Evolutionary conservation across 2,329 filamentous ascomycete species (phyloP).

Genomic region (Periconia sp.): DNA sequence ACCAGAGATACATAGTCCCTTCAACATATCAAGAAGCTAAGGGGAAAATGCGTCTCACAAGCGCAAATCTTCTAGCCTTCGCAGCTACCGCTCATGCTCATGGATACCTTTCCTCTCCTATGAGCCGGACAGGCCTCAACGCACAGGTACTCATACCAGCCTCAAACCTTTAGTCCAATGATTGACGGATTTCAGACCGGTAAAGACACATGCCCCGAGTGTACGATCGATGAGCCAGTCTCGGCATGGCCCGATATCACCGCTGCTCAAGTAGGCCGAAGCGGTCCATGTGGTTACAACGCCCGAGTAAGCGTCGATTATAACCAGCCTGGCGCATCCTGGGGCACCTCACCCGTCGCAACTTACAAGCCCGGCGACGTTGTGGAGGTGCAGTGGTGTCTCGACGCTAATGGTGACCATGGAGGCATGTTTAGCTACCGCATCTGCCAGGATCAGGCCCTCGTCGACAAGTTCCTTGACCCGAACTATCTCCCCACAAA

Average conservation of each 20-base stretch:
- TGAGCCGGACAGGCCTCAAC: conserved; percentile 42
- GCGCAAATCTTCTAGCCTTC: conserved; percentile 30
- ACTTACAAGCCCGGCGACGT: conserved; percentile 37
- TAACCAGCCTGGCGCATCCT: conserved; percentile 39
- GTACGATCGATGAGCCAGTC: conserved; percentile 42
- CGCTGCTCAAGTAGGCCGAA: conserved; percentile 34
- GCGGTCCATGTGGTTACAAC: conserved; percentile 43
- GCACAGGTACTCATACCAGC: conserved; percentile 24
- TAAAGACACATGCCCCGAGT: conserved; percentile 41
- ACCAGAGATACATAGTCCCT: too few species aligned
- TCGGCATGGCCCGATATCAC: conserved; percentile 40
- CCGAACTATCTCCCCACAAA: conserved; percentile 40
- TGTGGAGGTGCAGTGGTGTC: conserved; percentile 41
- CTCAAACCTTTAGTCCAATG: background rate
- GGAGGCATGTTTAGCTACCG: conserved; percentile 43
- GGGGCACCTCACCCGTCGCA: conserved; percentile 36
- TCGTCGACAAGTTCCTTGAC: conserved; percentile 39
- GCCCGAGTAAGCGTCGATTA: conserved; percentile 42
- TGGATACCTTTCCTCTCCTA: conserved; percentile 39
- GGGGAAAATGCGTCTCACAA: too few species aligned
- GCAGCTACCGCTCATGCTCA: conserved; percentile 30
- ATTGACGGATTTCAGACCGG: conserved; percentile 20
- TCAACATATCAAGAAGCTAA: too few species aligned
- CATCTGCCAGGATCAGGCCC: conserved; percentile 39
- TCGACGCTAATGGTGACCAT: conserved; percentile 43